phyloP scores from a whole-genome alignment of 2,329 filamentous ascomycete genomes.

The Penicillium aurantiogriseum region DNA sequence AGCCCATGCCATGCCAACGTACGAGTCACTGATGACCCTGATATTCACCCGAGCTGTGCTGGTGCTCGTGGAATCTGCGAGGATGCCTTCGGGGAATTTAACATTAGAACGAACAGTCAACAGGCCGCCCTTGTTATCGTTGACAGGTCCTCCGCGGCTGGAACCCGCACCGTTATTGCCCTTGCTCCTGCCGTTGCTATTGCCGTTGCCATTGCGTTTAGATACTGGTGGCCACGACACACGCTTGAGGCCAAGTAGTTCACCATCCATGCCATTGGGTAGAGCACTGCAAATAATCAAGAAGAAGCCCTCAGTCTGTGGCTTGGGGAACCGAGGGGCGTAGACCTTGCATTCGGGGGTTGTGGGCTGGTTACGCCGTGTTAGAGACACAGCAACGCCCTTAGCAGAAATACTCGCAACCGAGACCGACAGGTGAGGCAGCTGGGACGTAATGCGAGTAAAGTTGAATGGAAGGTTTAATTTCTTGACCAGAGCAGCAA shows the following conservation, averaged over 20 bases:
- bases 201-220: conserved; percentile 20
- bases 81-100: conserved; percentile 30
- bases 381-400: conserved; percentile 58
- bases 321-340: conserved; percentile 87
- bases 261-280: conserved; percentile 56
- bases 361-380: conserved; percentile 64
- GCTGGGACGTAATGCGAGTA: conserved; percentile 58
- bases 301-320: conserved; percentile 93
- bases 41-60: conserved; percentile 59
- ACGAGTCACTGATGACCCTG: conserved; percentile 79
- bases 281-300: conserved; percentile 62
- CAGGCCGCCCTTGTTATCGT: conserved; percentile 17
- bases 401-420: conserved; percentile 61
- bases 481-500: conserved; percentile 29
- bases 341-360: conserved; percentile 73
- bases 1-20: conserved; percentile 70
- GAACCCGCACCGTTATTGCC: conserved; percentile 15
- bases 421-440: conserved; percentile 68
- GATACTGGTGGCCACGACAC: conserved; percentile 65
- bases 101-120: conserved; percentile 31
- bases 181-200: conserved; percentile 4
- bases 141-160: conserved; percentile 11
- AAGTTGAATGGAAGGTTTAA: conserved; percentile 40
- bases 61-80: conserved; percentile 14
- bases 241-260: conserved; percentile 82